Percentiles rank a stretch among this genome's conserved stretches.
Evolutionary conservation across 2,329 filamentous ascomycete genomes (phyloP).

Genomic region (Fonsecaea monophora): DNA sequence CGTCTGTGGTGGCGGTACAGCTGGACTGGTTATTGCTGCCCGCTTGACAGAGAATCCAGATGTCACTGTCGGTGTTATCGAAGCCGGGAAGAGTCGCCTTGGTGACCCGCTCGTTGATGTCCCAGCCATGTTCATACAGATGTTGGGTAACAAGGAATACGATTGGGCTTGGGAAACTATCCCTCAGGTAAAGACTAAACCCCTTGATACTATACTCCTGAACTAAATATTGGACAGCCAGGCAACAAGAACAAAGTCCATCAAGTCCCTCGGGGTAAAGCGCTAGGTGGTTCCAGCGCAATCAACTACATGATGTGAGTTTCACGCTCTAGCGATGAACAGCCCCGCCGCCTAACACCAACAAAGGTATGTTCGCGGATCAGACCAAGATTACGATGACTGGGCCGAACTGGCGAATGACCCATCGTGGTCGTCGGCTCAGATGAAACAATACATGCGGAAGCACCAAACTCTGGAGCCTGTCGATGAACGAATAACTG

Average conservation of each 20-base stretch:
- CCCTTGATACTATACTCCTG: constrained; percentile 19
- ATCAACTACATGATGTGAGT: constrained; percentile 44
- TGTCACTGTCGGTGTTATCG: constrained; percentile 54
- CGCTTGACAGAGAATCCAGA: constrained; percentile 55
- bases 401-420: constrained; percentile 45
- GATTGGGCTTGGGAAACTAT: constrained; percentile 47
- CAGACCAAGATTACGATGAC: constrained; percentile 44
- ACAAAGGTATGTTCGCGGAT: constrained; percentile 39
- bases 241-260: constrained; percentile 38
- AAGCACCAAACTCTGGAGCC: constrained; percentile 46
- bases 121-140: constrained; percentile 38
- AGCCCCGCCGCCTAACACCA: background rate
- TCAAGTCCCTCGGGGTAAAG: constrained; percentile 43
- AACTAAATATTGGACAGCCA: constrained; percentile 12
- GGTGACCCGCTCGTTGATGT: constrained; percentile 42
- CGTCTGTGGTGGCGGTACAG: constrained; percentile 62
- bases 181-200: constrained; percentile 40
- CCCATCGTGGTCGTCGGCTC: constrained; percentile 42
- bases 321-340: background rate
- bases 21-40: constrained; percentile 59
- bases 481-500: constrained; percentile 34
- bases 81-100: constrained; percentile 49
- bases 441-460: constrained; percentile 41
- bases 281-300: constrained; percentile 45
- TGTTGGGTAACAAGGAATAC: constrained; percentile 45